Evolutionary conservation across 495 filamentous ascomycete species (phyloP).

Genomic region (Podospora pseudoanserina): DNA sequence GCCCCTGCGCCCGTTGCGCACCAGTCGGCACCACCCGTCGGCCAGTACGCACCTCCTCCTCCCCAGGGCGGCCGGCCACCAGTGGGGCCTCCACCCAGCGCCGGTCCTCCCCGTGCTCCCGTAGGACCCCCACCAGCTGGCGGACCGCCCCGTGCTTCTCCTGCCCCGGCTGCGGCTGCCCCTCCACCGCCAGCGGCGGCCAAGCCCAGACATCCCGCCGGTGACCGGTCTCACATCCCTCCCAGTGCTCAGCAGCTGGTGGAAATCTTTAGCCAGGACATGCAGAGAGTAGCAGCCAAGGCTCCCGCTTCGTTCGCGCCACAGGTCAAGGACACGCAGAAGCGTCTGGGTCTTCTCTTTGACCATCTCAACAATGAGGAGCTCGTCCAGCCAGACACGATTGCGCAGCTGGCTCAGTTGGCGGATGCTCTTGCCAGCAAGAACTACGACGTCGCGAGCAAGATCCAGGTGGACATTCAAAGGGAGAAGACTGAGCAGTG

Average conservation of each 20-base stretch:
- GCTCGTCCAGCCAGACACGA: conserved; percentile 75
- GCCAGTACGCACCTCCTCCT: conserved; percentile 37
- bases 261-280: conserved; percentile 76
- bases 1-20: conserved; percentile 42
- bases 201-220: conserved; percentile 67
- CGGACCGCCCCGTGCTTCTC: conserved; percentile 28
- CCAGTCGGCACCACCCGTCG: conserved; percentile 28
- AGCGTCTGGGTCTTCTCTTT: conserved; percentile 84
- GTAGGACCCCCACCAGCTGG: conserved; percentile 35
- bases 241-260: conserved; percentile 68
- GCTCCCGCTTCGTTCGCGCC: conserved; percentile 77
- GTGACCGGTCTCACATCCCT: conserved; percentile 89
- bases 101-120: conserved; percentile 49
- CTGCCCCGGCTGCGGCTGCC: conserved; percentile 43
- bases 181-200: conserved; percentile 33
- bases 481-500: conserved; percentile 80
- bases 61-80: conserved; percentile 29
- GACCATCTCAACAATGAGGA: conserved; percentile 96
- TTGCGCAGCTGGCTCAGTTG: conserved; percentile 59
- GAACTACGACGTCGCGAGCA: conserved; percentile 71
- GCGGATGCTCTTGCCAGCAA: conserved; percentile 63
- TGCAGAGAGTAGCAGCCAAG: conserved; percentile 78
- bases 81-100: conserved; percentile 39
- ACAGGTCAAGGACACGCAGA: conserved; percentile 89
- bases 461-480: conserved; percentile 77